Conservation (phyloP, 2,329 filamentous ascomycete species). For the Alternaria sp. region DNA sequence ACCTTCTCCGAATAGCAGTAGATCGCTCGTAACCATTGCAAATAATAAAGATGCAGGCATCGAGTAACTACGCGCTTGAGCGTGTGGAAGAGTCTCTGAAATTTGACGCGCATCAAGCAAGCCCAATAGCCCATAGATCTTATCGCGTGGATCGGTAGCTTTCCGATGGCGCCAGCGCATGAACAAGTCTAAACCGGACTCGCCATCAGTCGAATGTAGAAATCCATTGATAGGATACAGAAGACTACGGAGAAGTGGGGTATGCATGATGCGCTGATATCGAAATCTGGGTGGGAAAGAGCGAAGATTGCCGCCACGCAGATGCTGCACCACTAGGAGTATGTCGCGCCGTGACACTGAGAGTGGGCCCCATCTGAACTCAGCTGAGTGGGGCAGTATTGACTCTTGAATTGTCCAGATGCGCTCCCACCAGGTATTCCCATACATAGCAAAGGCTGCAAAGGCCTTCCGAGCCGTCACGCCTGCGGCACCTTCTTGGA, state of each 20-base stretch:
- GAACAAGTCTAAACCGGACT: constrained; percentile 18
- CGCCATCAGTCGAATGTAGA: constrained; percentile 6
- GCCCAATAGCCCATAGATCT: constrained; percentile 31
- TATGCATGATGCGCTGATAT: neutral
- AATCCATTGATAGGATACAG: constrained; percentile 25
- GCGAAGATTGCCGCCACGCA: constrained; percentile 2
- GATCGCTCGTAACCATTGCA: constrained; percentile 4
- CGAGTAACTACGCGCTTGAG: neutral
- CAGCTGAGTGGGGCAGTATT: constrained; percentile 14
- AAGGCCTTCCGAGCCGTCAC: constrained; percentile 16
- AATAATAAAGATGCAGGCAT: neutral
- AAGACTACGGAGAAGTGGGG: constrained; percentile 13
- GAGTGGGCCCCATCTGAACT: constrained; percentile 19
- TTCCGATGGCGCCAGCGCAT: constrained; percentile 27
- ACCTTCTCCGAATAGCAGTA: constrained; percentile 12
- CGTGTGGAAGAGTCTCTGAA: neutral
- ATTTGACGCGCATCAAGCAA: constrained; percentile 5
- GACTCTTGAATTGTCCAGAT: constrained; percentile 30
- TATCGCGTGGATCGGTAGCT: constrained; percentile 32
- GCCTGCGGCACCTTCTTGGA: neutral
- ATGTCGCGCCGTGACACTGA: constrained; percentile 1
- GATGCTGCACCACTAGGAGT: neutral
- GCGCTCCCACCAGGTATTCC: constrained; percentile 27
- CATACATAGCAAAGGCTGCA: constrained; percentile 19
- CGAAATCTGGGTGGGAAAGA: constrained; percentile 5